Conservation (phyloP, 805 yeast species). For the Komagataella kurtzmanii region DNA sequence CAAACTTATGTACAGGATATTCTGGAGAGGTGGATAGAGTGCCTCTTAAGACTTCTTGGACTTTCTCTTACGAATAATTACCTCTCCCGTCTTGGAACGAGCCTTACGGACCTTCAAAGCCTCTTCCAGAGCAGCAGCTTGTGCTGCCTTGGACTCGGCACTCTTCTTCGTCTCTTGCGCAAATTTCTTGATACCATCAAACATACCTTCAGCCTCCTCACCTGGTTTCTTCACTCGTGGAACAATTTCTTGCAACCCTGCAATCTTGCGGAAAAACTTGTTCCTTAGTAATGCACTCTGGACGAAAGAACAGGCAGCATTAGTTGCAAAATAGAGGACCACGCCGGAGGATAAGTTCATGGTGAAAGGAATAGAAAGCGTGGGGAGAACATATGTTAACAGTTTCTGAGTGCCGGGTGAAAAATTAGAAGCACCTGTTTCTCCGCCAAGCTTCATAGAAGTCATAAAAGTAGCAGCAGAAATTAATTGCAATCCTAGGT, state of each 20-base stretch:
- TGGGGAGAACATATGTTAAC: slow-evolving; percentile 38
- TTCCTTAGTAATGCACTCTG: slow-evolving; percentile 61
- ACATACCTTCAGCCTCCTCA: slow-evolving; percentile 12
- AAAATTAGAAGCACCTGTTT: slow-evolving; percentile 66
- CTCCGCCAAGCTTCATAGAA: slow-evolving; percentile 80
- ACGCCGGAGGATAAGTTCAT: slow-evolving; percentile 79
- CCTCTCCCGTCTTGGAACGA: not conserved
- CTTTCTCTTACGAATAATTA: not conserved
- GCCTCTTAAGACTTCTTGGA: not conserved
- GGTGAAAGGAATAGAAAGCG: slow-evolving; percentile 78
- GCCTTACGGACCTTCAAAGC: slow-evolving; percentile 8
- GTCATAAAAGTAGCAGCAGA: slow-evolving; percentile 69
- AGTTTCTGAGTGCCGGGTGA: slow-evolving; percentile 28
- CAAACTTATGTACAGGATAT: not conserved
- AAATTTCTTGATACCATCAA: slow-evolving; percentile 15
- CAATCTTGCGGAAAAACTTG: slow-evolving; percentile 44
- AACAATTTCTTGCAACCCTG: slow-evolving; percentile 28
- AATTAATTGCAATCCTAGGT: slow-evolving; percentile 70
- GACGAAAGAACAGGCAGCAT: slow-evolving; percentile 58
- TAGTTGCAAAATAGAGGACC: slow-evolving; percentile 73
- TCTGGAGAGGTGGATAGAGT: not conserved
- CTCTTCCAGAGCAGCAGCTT: slow-evolving; percentile 12
- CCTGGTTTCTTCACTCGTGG: slow-evolving; percentile 7
- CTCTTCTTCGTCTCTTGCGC: slow-evolving; percentile 18
- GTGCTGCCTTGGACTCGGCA: slow-evolving; percentile 11